Conservation (phyloP, 192 early-diverging fungal species). For the Mortierella alpina region DNA sequence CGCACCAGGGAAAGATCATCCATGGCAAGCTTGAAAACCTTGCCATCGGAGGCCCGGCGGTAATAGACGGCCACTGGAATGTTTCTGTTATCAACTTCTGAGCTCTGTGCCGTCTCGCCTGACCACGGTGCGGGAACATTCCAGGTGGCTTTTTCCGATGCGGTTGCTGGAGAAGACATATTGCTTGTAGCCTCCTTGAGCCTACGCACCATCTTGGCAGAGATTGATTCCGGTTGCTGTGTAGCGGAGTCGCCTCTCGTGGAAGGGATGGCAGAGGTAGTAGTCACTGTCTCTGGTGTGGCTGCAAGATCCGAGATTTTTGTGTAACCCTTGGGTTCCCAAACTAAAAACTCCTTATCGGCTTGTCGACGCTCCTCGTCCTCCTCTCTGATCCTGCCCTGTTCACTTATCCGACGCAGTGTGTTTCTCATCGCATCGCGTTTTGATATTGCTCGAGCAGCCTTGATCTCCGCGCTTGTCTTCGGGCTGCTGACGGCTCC, state of each 20-base stretch:
- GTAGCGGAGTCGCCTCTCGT: background rate
- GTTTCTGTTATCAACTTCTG: background rate
- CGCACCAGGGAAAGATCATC: constrained; percentile 20
- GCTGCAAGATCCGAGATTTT: constrained; percentile 10
- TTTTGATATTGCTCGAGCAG: constrained; percentile 2
- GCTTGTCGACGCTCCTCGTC: constrained; percentile 31
- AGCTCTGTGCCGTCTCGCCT: background rate
- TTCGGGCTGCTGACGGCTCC: background rate
- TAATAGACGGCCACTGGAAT: constrained; percentile 1
- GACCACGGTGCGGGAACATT: background rate
- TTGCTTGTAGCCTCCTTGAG: background rate
- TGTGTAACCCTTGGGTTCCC: constrained; percentile 50
- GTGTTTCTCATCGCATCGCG: constrained; percentile 33
- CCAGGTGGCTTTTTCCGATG: background rate
- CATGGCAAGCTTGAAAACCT: constrained; percentile 3
- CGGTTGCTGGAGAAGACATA: background rate
- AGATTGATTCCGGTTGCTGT: constrained; percentile 1
- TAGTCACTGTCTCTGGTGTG: too few relatives aligned
- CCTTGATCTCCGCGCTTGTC: background rate
- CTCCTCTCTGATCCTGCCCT: constrained; percentile 30
- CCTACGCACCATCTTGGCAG: constrained; percentile 14
- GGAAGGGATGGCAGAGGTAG: background rate
- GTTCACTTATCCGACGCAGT: constrained; percentile 36
- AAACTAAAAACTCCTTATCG: constrained; percentile 28
- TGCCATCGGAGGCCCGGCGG: constrained; percentile 9